phyloP scores from a whole-genome alignment of 2,329 filamentous ascomycete species.

The Fusarium devonianum region DNA sequence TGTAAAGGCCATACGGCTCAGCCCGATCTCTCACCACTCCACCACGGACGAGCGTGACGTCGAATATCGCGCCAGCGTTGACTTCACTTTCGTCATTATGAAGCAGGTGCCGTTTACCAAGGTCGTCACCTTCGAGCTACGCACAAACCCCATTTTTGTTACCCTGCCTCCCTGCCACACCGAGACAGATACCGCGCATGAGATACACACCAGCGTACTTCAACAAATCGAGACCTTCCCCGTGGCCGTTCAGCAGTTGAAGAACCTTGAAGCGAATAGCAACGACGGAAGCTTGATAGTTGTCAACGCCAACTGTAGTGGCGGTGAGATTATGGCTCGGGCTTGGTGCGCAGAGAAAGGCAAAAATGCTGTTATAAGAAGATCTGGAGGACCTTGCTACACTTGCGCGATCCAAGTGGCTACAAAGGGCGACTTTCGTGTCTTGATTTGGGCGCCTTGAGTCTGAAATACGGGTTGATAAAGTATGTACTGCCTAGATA shows the following conservation, averaged over 20 bases:
- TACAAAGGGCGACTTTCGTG: not conserved
- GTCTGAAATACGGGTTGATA: no score
- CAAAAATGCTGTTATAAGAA: constrained; percentile 7
- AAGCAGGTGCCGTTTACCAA: constrained; percentile 1
- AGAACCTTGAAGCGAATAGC: not conserved
- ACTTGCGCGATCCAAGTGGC: constrained; percentile 7
- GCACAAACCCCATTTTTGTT: constrained; percentile 10
- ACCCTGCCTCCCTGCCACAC: constrained; percentile 1
- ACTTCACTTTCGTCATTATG: constrained; percentile 11
- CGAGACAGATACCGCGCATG: not conserved
- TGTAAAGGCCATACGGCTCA: constrained; percentile 4
- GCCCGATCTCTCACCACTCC: not conserved
- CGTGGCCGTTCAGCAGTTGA: constrained; percentile 4
- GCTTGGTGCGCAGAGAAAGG: constrained; percentile 14
- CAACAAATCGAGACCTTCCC: not conserved
- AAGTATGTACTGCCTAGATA: no score
- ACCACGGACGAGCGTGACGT: not conserved
- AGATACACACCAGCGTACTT: constrained; percentile 2
- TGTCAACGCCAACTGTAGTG: constrained; percentile 4
- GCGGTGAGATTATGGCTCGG: constrained; percentile 7
- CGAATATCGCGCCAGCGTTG: constrained; percentile 11
- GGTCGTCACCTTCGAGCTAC: constrained; percentile 5
- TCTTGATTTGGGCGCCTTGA: constrained; percentile 1
- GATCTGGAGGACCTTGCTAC: constrained; percentile 9
- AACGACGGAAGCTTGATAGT: constrained; percentile 7